phyloP scores from a whole-genome alignment of 306 rosid species.

The Cicer arietinum region DNA sequence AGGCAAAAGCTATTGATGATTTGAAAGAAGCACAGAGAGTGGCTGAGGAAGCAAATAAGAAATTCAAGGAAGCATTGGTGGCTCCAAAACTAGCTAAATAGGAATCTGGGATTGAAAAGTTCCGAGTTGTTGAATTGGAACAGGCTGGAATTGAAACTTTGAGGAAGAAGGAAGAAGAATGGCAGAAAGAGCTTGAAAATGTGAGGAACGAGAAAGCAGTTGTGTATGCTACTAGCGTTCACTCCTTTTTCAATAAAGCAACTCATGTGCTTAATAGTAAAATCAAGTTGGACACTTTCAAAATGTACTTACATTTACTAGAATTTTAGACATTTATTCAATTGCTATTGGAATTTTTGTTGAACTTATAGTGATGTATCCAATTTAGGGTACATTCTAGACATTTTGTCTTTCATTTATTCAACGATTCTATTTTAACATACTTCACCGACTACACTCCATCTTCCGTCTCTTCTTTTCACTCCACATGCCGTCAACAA shows the following conservation, averaged over 20 bases:
- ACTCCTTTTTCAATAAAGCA: constrained; percentile 93
- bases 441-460: not conserved
- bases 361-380: constrained; percentile 89
- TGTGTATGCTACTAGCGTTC: constrained; percentile 94
- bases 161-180: too few species aligned
- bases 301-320: constrained; percentile 91
- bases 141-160: too few species aligned
- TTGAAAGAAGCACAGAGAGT: too few species aligned
- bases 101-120: too few species aligned
- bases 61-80: too few species aligned
- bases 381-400: constrained; percentile 24
- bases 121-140: too few species aligned
- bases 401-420: too few species aligned
- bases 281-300: constrained; percentile 98
- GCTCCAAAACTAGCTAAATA: too few species aligned
- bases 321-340: constrained; percentile 91
- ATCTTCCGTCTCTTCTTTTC: not conserved
- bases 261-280: constrained; percentile 95
- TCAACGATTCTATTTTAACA: too few species aligned
- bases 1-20: too few species aligned
- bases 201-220: constrained; percentile 54
- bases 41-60: too few species aligned
- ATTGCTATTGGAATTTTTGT: constrained; percentile 73
- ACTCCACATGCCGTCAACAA: not conserved
- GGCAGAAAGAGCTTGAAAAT: too few species aligned